Conservation (phyloP, 306 rosid species). For the Argentina anserina region DNA sequence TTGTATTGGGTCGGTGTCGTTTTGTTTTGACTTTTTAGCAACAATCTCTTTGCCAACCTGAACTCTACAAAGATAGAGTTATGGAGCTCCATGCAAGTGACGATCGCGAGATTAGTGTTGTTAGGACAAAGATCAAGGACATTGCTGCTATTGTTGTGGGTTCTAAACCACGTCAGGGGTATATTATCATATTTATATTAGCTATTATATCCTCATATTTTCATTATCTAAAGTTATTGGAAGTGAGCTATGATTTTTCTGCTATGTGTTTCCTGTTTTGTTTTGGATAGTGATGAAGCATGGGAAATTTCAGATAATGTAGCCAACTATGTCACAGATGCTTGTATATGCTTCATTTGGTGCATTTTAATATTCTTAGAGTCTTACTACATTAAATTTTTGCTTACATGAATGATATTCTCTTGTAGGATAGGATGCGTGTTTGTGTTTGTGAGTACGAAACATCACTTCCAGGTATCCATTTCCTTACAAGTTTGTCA, state of each 20-base stretch:
- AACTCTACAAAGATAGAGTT: constrained; percentile 83
- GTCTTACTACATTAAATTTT: too few species aligned
- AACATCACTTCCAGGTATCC: constrained; percentile 78
- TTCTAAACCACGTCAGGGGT: constrained; percentile 51
- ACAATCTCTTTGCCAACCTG: constrained; percentile 51
- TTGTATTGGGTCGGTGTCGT: background rate
- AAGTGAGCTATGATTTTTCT: background rate
- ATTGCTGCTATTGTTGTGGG: constrained; percentile 89
- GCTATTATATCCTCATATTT: background rate
- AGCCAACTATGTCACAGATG: background rate
- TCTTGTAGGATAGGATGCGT: constrained; percentile 79
- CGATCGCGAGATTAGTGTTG: constrained; percentile 93
- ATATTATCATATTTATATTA: constrained; percentile 9
- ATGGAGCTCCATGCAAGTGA: constrained; percentile 96
- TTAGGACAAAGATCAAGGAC: constrained; percentile 84
- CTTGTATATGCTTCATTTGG: background rate
- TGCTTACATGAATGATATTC: constrained; percentile 7
- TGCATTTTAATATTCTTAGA: too few species aligned
- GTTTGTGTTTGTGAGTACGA: constrained; percentile 63
- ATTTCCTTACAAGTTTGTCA: constrained; percentile 5
- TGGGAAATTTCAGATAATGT: background rate
- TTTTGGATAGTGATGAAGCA: background rate
- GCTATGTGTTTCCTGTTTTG: background rate
- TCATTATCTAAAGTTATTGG: background rate
- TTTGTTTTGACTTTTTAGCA: constrained; percentile 5